These are phyloP conservation scores for Diaporthe sp. DNA, from an alignment of 2,329 filamentous ascomycete species.

Conservation along the genomic window DNA sequence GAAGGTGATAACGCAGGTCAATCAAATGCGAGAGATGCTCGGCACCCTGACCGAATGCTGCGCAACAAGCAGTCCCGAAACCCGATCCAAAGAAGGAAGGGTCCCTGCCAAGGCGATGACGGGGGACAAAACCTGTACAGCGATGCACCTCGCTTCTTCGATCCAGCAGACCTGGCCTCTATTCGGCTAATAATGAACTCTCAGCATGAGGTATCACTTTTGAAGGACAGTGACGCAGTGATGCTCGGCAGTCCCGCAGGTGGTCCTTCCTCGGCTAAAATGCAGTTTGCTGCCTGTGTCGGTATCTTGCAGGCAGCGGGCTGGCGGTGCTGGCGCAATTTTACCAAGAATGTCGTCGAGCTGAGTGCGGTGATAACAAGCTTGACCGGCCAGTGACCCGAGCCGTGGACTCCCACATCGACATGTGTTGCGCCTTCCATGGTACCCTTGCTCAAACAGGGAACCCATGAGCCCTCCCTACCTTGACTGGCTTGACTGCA, in stretches of 20 bases:
- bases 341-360: conserved; percentile 15
- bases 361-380: conserved; percentile 6
- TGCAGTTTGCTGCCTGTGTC: conserved; percentile 3
- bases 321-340: conserved; percentile 30
- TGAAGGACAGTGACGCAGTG: not conserved
- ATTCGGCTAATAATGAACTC: conserved; percentile 15
- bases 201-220: not conserved
- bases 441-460: conserved; percentile 21
- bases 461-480: conserved; percentile 33
- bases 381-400: conserved; percentile 2
- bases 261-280: conserved; percentile 30
- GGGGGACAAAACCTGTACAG: conserved; percentile 10
- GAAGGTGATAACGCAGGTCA: conserved; percentile 7
- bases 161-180: not conserved
- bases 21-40: not conserved
- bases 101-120: conserved; percentile 14
- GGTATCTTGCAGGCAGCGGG: conserved; percentile 13
- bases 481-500: conserved; percentile 2
- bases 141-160: conserved; percentile 6
- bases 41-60: conserved; percentile 9
- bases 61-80: conserved; percentile 15
- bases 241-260: conserved; percentile 9
- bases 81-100: not conserved
- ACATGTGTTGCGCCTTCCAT: conserved; percentile 4
- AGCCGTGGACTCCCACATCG: not conserved